Evolutionary conservation across 306 rosid genomes (phyloP).

Genomic region (Begonia peltatifolia): DNA sequence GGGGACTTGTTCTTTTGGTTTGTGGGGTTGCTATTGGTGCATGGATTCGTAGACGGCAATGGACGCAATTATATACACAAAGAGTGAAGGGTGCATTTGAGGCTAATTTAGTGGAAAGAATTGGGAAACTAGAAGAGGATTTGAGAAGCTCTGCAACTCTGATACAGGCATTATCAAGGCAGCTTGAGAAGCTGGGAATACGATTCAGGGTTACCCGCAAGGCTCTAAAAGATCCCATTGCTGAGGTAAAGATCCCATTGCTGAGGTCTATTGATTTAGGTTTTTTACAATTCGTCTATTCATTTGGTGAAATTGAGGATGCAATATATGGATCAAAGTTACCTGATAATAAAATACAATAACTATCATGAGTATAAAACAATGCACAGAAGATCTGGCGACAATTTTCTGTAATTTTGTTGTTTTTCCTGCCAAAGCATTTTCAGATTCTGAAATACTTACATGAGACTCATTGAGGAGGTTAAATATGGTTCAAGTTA

Average conservation of each 20-base stretch:
- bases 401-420: too few species aligned
- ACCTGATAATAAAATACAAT: too few species aligned
- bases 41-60: slow-evolving; percentile 62
- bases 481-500: too few species aligned
- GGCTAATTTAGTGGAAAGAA: slow-evolving; percentile 52
- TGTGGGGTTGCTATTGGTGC: slow-evolving; percentile 40
- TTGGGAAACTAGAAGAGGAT: slow-evolving; percentile 78
- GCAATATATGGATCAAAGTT: too few species aligned
- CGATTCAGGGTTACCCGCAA: slow-evolving; percentile 60
- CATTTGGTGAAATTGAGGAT: too few species aligned
- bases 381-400: too few species aligned
- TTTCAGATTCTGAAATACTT: too few species aligned
- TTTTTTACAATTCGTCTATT: too few species aligned
- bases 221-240: slow-evolving; percentile 55
- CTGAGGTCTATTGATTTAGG: too few species aligned
- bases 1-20: slow-evolving; percentile 29
- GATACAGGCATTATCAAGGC: slow-evolving; percentile 57
- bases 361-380: too few species aligned
- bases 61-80: slow-evolving; percentile 33
- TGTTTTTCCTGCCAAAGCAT: too few species aligned
- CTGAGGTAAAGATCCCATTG: slow-evolving; percentile 47
- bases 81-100: slow-evolving; percentile 33
- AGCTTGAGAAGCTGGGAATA: slow-evolving; percentile 81
- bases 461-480: too few species aligned
- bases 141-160: slow-evolving; percentile 36